Conservation (phyloP, 768 basidiomycete genomes). For the Postia placenta region DNA sequence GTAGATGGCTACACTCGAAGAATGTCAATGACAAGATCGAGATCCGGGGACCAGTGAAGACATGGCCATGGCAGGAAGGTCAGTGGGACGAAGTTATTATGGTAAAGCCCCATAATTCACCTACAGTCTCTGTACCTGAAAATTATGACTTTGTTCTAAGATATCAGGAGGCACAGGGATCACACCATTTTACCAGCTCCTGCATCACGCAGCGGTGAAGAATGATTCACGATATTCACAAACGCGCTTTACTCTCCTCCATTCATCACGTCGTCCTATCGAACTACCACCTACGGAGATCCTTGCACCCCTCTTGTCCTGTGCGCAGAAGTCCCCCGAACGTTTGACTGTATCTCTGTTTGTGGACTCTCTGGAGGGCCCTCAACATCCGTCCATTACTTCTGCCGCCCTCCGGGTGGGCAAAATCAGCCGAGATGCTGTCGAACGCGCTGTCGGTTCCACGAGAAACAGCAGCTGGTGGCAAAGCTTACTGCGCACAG, state of each 20-base stretch:
- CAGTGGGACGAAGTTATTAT: conserved; percentile 79
- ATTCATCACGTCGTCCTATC: conserved; percentile 53
- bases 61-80: conserved; percentile 51
- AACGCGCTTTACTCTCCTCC: conserved; percentile 67
- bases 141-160: conserved; percentile 30
- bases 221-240: conserved; percentile 15
- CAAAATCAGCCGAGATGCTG: conserved; percentile 44
- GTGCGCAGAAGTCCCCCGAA: conserved; percentile 47
- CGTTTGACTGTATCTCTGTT: conserved; percentile 54
- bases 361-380: conserved; percentile 40
- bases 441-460: conserved; percentile 37
- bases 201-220: conserved; percentile 45
- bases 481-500: conserved; percentile 18
- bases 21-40: conserved; percentile 62
- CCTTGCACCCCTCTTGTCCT: conserved; percentile 43
- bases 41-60: conserved; percentile 68
- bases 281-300: conserved; percentile 68
- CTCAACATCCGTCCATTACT: conserved; percentile 12
- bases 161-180: conserved; percentile 87
- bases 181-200: conserved; percentile 77
- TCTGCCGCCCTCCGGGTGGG: conserved; percentile 35
- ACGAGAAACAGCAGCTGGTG: conserved; percentile 25
- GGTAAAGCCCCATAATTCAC: conserved; percentile 34
- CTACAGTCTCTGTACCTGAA: neutral
- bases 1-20: conserved; percentile 76